Percentiles rank a stretch among this genome's conserved stretches.
Evolutionary conservation across 352 stramenopile species (phyloP).

Genomic region (Phytopythium helicoides): DNA sequence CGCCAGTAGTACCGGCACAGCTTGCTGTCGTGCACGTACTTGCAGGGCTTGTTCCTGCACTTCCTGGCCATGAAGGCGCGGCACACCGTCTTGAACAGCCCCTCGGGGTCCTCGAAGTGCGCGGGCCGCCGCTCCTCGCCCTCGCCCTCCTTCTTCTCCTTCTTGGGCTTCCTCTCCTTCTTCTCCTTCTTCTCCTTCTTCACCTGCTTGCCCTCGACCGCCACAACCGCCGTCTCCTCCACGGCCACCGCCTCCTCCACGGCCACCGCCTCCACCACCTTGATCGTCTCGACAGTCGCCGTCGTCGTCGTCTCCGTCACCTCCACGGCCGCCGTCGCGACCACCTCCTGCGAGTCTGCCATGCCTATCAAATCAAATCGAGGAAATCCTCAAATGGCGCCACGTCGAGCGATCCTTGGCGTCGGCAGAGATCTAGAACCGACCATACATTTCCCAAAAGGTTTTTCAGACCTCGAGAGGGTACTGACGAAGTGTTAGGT

Average conservation of each 20-base stretch:
- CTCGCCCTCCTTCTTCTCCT: constrained; percentile 5
- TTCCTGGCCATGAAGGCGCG: constrained; percentile 48
- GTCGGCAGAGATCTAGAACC: constrained; percentile 2
- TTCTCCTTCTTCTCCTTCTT: constrained; percentile 7
- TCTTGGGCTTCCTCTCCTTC: not conserved
- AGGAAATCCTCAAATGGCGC: not conserved
- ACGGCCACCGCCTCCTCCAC: not conserved
- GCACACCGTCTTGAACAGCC: constrained; percentile 62
- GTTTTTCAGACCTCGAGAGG: not conserved
- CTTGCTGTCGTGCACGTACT: constrained; percentile 49
- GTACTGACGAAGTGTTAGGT: too few species aligned
- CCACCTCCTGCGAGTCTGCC: constrained; percentile 1
- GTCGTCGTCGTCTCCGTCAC: not conserved
- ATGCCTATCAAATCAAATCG: not conserved
- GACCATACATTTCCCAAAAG: too few species aligned
- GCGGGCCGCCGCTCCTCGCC: constrained; percentile 5
- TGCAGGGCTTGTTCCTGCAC: constrained; percentile 31
- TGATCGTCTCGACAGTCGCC: constrained; percentile 4
- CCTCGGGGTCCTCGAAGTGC: constrained; percentile 51
- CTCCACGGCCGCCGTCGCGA: not conserved
- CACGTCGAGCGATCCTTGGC: not conserved
- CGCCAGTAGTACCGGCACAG: constrained; percentile 50
- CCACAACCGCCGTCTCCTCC: too few species aligned
- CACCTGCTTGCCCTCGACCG: constrained; percentile 4
- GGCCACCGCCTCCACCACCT: not conserved